Base-by-base conservation (phyloP, 495 filamentous ascomycete species). In the Parathielavia appendiculata region DNA sequence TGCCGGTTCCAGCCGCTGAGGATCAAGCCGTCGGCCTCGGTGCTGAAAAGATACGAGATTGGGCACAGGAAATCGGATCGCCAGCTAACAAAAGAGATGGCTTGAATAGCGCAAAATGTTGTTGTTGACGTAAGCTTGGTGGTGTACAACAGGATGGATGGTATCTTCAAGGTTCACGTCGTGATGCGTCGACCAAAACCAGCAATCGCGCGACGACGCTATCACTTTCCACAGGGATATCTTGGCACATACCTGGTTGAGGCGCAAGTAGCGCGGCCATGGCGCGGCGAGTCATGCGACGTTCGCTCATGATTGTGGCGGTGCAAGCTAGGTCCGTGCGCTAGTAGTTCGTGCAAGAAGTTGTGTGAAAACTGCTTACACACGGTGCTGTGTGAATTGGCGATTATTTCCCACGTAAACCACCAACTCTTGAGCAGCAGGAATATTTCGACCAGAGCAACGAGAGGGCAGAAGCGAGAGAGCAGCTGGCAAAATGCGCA, bases 231-330 rank as follows among this genome's bases (percentile, higher is more conserved):
- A 30, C 7, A 8, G 14, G 16, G 32, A 19, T n/a, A 13, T 30
- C 26, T 51, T 20, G 44, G 49, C 19, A 59, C 57, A 32, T 53
- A 59, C 57, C 57, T 53, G 30, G 13, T 17, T 39, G 49, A 47
- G 57, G 57, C 57, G 49, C 13, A 9, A n/a, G 4, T 17, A 22
- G 46, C n/a, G 35, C 46, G 0, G 26, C 50, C 43, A n/a, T 7
- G 8, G 32, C 35, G 47, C 36, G 9, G 10, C 51, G 51, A 16
- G 51, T 41, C 1, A 43, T 11, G 20, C 50, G 57, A 5, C 23
- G 40, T 1, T n/a, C 23, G n/a, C 9, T 30, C 50, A 41, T 54
- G 22, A 32, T 22, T 41, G 51, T 54, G 44, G 57, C 51, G 17
- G 57, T 59, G 57, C 41, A 54, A 17, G 4, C 14, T 12, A 35